Conservation (phyloP, 257 asterid genomes). For the Cinchona pubescens region DNA sequence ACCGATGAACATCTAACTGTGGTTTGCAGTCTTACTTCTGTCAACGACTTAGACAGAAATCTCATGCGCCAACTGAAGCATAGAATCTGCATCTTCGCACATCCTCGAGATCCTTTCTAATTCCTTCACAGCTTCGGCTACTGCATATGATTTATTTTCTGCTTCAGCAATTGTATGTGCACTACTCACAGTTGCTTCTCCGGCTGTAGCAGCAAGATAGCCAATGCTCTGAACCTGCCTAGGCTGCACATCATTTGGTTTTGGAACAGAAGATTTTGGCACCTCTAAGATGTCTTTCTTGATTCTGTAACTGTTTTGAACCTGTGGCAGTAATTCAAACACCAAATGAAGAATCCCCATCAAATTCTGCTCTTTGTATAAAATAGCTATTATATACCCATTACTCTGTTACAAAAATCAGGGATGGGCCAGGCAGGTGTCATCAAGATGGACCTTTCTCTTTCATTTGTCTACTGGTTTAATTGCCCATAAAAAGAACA, state of each 20-base stretch:
- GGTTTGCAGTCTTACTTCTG: conserved; percentile 40
- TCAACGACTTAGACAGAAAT: too few species aligned
- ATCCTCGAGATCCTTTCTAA: conserved; percentile 64
- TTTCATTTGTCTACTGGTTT: not conserved
- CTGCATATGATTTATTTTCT: conserved; percentile 70
- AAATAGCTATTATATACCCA: not conserved
- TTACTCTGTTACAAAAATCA: not conserved
- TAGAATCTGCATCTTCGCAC: conserved; percentile 69
- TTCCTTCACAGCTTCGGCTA: conserved; percentile 76
- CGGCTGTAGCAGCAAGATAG: conserved; percentile 54
- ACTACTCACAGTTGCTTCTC: conserved; percentile 54
- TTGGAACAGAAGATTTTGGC: conserved; percentile 26
- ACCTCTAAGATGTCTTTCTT: conserved; percentile 40
- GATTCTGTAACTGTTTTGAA: conserved; percentile 52
- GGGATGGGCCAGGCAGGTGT: not conserved
- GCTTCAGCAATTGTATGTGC: conserved; percentile 70
- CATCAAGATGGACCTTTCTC: not conserved
- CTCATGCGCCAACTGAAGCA: conserved; percentile 56
- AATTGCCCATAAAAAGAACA: not conserved
- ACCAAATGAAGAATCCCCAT: not conserved
- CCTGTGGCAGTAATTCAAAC: conserved; percentile 37
- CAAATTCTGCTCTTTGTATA: not conserved
- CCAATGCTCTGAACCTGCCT: conserved; percentile 42
- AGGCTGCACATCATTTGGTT: conserved; percentile 40
- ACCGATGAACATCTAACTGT: conserved; percentile 5